Conservation (phyloP, 2,329 filamentous ascomycete genomes). For the Alternaria longipes region DNA sequence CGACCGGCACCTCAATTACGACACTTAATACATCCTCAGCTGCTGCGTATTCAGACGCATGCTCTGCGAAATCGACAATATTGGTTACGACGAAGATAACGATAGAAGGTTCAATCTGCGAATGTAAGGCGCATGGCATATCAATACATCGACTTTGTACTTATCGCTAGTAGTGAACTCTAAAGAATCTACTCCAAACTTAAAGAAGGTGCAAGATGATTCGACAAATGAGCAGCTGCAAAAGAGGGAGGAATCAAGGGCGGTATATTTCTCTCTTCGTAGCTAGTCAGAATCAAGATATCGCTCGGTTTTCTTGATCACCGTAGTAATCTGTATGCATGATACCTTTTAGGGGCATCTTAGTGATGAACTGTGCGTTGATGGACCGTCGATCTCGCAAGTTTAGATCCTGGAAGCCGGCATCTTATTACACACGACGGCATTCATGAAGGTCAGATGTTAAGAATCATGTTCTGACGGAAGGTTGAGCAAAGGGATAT, state of each 20-base stretch:
- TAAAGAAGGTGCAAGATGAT: not conserved
- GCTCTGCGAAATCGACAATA: not conserved
- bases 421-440: not conserved
- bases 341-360: accelerated
- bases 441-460: not conserved
- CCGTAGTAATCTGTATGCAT: not conserved
- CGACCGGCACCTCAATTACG: not conserved
- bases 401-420: no score
- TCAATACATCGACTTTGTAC: not conserved
- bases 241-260: not conserved
- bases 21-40: not conserved
- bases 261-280: not conserved
- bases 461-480: not conserved
- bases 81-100: accelerated
- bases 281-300: not conserved
- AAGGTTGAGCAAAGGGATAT: accelerated
- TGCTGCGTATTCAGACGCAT: not conserved
- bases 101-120: not conserved
- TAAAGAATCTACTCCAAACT: not conserved
- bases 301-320: not conserved
- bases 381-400: not conserved
- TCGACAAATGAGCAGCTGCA: not conserved
- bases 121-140: not conserved
- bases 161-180: not conserved
- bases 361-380: not conserved